Evolutionary conservation across 1,284 basidiomycete genomes (phyloP), one percentile per base, ranked within the genome.

Genomic region (Xanthoconium separans): DNA sequence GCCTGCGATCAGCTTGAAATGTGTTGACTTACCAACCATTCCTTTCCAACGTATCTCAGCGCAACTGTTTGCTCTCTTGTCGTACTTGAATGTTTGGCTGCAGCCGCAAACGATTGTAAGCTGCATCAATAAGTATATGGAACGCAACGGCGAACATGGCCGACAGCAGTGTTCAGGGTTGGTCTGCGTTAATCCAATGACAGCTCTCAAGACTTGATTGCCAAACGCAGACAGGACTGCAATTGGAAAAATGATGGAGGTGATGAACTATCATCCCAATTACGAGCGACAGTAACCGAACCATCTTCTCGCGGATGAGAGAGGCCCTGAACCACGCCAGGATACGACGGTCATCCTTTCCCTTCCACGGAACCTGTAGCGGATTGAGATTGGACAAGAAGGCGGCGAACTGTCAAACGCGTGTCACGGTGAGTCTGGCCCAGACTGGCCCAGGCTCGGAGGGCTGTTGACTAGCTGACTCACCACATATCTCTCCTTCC

Each of bases 261-360:
- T 4, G 15, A 31, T 15, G 31, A 9, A 29, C 15, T 15, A 15
- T 37, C 36, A 37, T n/a, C 16, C 15, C 36, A 37, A 37, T 37
- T n/a, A 37, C 36, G 9, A n/a, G 15, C 27, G 3, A 27, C 27
- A 27, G 6, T 37, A 8, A 34, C 33, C 16, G 33, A 2, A 15
- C 15, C 24, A 15, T 9, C 3, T 22, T 29, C n/a, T 27, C 20
- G 24, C 9, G 36, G 22, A 20, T 7, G 48, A 9, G 13, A 27
- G 27, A 16, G n/a, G 39, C 15, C 22, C 22, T 47, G 40, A 18
- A 33, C 15, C 31, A 7, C 33, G 13, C 10, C 31, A 45, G 16
- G 47, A 39, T 48, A 51, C 34, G 45, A 24, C 44, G 58, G 58
- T 49, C 9, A 54, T 27, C 27, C 6, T 27, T 27, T 27, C 27